Conservation (phyloP, 768 basidiomycete genomes). For the Tricholomella constricta region DNA sequence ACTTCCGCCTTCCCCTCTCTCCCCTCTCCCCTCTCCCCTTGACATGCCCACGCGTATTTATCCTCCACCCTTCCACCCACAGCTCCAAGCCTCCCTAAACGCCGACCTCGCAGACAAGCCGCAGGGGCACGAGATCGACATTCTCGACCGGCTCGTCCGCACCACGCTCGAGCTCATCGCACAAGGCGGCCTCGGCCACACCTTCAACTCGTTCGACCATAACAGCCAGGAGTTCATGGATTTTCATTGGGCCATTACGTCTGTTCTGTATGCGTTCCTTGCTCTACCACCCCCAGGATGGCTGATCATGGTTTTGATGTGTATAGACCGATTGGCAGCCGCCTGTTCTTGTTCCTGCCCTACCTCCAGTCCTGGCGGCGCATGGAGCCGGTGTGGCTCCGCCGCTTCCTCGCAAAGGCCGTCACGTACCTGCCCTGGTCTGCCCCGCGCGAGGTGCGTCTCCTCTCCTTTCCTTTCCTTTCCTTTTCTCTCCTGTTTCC, state of each 20-base stretch:
- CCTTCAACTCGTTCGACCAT: slow-evolving; percentile 20
- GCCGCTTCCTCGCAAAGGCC: slow-evolving; percentile 16
- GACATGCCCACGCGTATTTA: no score
- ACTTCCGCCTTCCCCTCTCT: no score
- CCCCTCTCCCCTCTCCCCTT: no score
- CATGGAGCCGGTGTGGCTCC: slow-evolving; percentile 24
- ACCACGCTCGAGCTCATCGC: slow-evolving; percentile 18
- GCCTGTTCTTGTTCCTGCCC: slow-evolving; percentile 24
- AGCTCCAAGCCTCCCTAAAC: slow-evolving; percentile 13
- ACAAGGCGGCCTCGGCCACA: slow-evolving; percentile 18
- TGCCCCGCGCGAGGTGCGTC: slow-evolving; percentile 17
- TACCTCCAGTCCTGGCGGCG: slow-evolving; percentile 25
- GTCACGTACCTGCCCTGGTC: slow-evolving; percentile 25
- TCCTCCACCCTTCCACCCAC: no score
- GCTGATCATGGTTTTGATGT: no score
- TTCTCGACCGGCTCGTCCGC: slow-evolving; percentile 18
- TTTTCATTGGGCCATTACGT: slow-evolving; percentile 21
- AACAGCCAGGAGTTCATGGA: slow-evolving; percentile 17
- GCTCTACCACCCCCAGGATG: no score
- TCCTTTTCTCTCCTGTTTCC: no score
- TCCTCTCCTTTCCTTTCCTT: no score
- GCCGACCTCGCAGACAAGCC: slow-evolving; percentile 5
- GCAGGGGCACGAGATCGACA: slow-evolving; percentile 10
- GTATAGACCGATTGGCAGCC: slow-evolving; percentile 24
- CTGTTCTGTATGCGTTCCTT: slow-evolving; percentile 12